A percentile compares a stretch with the other conserved stretches of the same genome.
These are phyloP conservation scores for Draba incana DNA, from an alignment of 345 rosid species.

Conservation along the genomic window DNA sequence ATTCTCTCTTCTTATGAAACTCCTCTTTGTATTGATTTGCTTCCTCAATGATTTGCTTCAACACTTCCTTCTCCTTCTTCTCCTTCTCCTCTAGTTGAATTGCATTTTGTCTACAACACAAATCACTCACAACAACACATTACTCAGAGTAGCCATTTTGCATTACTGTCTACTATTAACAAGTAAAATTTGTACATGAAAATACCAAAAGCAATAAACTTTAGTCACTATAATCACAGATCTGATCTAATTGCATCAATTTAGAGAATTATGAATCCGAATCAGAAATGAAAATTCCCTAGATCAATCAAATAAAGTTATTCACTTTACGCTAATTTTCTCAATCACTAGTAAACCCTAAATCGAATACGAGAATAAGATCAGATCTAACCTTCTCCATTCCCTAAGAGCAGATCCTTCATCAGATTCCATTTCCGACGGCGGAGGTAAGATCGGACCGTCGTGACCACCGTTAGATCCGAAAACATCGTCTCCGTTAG, in stretches of 20 bases:
- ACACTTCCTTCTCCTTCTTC: slow-evolving; percentile 67
- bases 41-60: slow-evolving; percentile 62
- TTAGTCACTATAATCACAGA: slow-evolving; percentile 16
- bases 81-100: slow-evolving; percentile 76
- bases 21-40: slow-evolving; percentile 66
- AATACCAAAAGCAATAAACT: slow-evolving; percentile 3
- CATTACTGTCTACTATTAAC: background rate
- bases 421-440: slow-evolving; percentile 58
- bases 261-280: slow-evolving; percentile 12
- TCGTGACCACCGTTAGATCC: slow-evolving; percentile 51
- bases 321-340: background rate
- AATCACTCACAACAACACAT: slow-evolving; percentile 33
- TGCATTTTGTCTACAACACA: slow-evolving; percentile 58
- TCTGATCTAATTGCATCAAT: slow-evolving; percentile 10
- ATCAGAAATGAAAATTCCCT: background rate
- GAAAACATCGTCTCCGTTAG: slow-evolving; percentile 45
- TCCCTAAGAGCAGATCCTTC: slow-evolving; percentile 70
- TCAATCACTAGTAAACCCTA: background rate
- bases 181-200: no score
- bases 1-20: slow-evolving; percentile 61
- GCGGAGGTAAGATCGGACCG: slow-evolving; percentile 64
- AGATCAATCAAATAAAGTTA: background rate
- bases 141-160: background rate
- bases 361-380: background rate
- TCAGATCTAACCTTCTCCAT: slow-evolving; percentile 76